These are phyloP conservation scores for Tolypocladium ovalisporum DNA, from an alignment of 2,329 filamentous ascomycete species.

Conservation along the genomic window DNA sequence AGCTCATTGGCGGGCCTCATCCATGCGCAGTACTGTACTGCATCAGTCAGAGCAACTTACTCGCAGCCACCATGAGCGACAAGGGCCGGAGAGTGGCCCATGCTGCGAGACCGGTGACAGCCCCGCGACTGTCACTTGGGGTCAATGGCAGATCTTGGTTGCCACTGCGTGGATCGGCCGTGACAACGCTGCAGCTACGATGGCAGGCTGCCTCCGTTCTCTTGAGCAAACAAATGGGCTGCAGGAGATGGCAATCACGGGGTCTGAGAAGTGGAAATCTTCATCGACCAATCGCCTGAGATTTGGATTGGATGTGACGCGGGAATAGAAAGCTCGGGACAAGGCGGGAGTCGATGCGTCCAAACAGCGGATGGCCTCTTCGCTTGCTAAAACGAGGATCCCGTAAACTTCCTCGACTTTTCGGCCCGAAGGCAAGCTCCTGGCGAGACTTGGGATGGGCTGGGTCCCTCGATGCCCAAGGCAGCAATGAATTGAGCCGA, in stretches of 20 bases:
- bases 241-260: not conserved
- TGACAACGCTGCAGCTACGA: not conserved
- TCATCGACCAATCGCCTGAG: not conserved
- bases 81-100: not conserved
- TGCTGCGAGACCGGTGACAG: not conserved
- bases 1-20: not conserved
- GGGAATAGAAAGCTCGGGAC: not conserved
- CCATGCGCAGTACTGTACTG: no score
- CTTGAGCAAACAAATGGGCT: not conserved
- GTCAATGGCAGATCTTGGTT: not conserved
- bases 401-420: not conserved
- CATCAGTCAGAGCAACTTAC: no score
- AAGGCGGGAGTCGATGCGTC: not conserved
- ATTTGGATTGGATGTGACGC: not conserved
- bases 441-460: not conserved
- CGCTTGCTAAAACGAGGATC: not conserved
- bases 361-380: not conserved
- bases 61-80: not conserved
- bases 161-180: not conserved
- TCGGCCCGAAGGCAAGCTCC: not conserved
- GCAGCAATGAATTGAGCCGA: not conserved
- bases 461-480: not conserved
- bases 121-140: not conserved
- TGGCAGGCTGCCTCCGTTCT: not conserved
- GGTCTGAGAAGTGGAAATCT: not conserved